A percentile compares a stretch with the other conserved stretches of the same genome.
Conservation (phyloP, 179 eudicot species). For the Pouteria campechiana region DNA sequence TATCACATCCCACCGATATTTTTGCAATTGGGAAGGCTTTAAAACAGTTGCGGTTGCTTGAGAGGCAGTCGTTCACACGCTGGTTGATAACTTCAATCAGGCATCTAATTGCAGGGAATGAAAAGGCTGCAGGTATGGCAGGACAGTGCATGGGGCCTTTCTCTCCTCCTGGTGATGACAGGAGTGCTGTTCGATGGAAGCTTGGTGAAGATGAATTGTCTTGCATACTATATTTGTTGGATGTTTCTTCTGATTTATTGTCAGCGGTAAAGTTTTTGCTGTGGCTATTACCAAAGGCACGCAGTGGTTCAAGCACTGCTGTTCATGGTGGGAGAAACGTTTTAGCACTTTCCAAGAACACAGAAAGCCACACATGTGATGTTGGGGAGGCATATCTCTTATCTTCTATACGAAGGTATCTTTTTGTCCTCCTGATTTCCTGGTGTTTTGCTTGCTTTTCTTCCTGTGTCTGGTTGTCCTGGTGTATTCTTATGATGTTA, state of each 20-base stretch:
- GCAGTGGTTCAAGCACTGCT: conserved; percentile 33
- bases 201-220: conserved; percentile 95
- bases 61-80: conserved; percentile 54
- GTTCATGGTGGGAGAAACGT: conserved; percentile 58
- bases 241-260: conserved; percentile 58
- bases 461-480: not conserved
- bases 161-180: conserved; percentile 57
- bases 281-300: conserved; percentile 83
- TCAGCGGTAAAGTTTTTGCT: conserved; percentile 71
- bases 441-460: not conserved
- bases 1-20: conserved; percentile 31
- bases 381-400: conserved; percentile 76
- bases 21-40: conserved; percentile 56
- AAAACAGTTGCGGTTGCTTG: conserved; percentile 51
- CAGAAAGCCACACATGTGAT: conserved; percentile 64
- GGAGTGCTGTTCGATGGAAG: conserved; percentile 56
- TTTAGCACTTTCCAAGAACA: conserved; percentile 48
- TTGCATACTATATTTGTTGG: conserved; percentile 68
- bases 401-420: conserved; percentile 77
- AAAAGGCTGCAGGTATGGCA: conserved; percentile 36
- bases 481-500: too few relatives aligned
- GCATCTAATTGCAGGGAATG: conserved; percentile 68
- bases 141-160: conserved; percentile 42
- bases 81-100: conserved; percentile 66
- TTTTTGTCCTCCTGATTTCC: not conserved